phyloP scores from a whole-genome alignment of 306 rosid species.

The Leucaena leucocephala region DNA sequence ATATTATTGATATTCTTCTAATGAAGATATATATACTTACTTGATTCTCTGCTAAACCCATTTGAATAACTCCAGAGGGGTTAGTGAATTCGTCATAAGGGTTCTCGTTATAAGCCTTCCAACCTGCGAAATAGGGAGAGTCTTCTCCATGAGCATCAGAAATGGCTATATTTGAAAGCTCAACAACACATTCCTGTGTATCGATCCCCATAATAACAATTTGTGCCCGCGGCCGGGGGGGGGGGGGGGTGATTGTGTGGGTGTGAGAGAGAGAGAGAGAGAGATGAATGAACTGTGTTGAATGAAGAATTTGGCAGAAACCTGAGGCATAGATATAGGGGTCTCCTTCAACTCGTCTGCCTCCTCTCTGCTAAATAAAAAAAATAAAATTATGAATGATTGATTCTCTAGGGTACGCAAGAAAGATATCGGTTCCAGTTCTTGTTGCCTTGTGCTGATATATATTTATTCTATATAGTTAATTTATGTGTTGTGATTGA shows the following conservation, averaged over 20 bases:
- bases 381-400: slow-evolving; percentile 34
- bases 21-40: slow-evolving; percentile 41
- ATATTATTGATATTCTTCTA: neutral
- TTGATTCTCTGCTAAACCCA: slow-evolving; percentile 98
- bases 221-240: no score
- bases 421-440: slow-evolving; percentile 29
- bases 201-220: slow-evolving; percentile 50
- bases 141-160: slow-evolving; percentile 88
- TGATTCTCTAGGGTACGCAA: slow-evolving; percentile 23
- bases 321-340: slow-evolving; percentile 44
- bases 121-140: slow-evolving; percentile 92
- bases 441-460: slow-evolving; percentile 20
- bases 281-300: slow-evolving; percentile 34
- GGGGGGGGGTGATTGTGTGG: no score
- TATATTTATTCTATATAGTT: slow-evolving; percentile 12
- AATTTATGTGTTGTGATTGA: slow-evolving; percentile 46
- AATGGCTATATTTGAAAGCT: slow-evolving; percentile 65
- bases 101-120: slow-evolving; percentile 89
- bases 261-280: neutral
- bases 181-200: slow-evolving; percentile 46
- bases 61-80: slow-evolving; percentile 81
- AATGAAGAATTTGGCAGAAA: slow-evolving; percentile 38
- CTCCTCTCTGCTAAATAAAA: neutral
- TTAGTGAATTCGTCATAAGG: slow-evolving; percentile 70
- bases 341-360: slow-evolving; percentile 9